Base-by-base conservation (phyloP, 2,329 filamentous ascomycete species). In the Penicillium griseofulvum region DNA sequence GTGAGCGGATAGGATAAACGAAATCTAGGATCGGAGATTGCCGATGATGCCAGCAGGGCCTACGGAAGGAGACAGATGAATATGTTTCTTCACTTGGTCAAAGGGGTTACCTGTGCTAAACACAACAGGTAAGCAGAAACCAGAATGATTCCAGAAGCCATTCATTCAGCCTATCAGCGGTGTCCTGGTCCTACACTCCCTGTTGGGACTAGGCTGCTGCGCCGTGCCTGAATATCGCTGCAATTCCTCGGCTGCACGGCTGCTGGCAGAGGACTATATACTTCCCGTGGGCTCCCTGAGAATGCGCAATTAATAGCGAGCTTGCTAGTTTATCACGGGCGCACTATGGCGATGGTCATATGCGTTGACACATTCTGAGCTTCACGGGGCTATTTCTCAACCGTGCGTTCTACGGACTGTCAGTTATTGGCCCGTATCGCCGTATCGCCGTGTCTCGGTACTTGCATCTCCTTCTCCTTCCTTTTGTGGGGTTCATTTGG, bases 211-310 rank as follows among this genome's bases (percentile, higher is more conserved):
- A 49, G 54, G 19, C 22, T 46, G 10, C 37, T 56, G 43, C 46
- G 12, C 22, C 28, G 54, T 62, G 33, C 55, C 55, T 62, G 57
- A 60, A 49, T 56, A 60, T 58, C 49, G 26, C 24, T 11, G 9
- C 28, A 6, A 39, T 17, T 11, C 6, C 42, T 26, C 38, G 22
- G 24, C 16, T 46, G 9, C 43, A 31, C 19, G 24, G 22, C 7
- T 29, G 12, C 10, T 1, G n/a, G 12, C 10, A 37, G n/a, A 48
- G 2, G n/a, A 19, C 6, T 6, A 10, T 16, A 6, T n/a, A 34
- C 10, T 14, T 8, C 1, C 26, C 22, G 36, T 29, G 16, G 17
- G 16, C 11, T 46, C 9, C 26, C 34, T 7, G 6, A 24, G 26
- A 41, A 43, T 16, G 28, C 24, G 26, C 36, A 28, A 29, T n/a